A percentile compares a stretch with the other conserved stretches of the same genome.
These are phyloP conservation scores for grape (Vitis vinifera) DNA, from an alignment of 164 flowering plant genomes.

Conservation along the genomic window ASM3070453v1 NC_081810.1:23319001-23319500, in stretches of 20 bases:
- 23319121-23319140: neutral
- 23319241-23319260: neutral
- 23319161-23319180: no score
- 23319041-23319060: conserved; percentile 72
- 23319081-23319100: neutral
- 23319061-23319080: neutral
- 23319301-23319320: conserved; percentile 15
- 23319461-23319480: neutral
- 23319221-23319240: neutral
- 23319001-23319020: conserved; percentile 83
- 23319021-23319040: conserved; percentile 66
- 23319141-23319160: no score
- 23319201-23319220: neutral
- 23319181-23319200: no score
- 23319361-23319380: conserved; percentile 15
- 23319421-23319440: conserved; percentile 14
- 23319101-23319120: neutral
- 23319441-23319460: conserved; percentile 4
- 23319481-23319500: conserved; percentile 3
- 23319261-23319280: neutral
- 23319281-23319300: conserved; percentile 1
- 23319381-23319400: conserved; percentile 13
- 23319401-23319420: conserved; percentile 15
- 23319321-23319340: neutral
- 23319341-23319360: conserved; percentile 6